These are phyloP conservation scores for Aureobasidium sp. DNA, from an alignment of 2,329 filamentous ascomycete species.

Conservation along the genomic window DNA sequence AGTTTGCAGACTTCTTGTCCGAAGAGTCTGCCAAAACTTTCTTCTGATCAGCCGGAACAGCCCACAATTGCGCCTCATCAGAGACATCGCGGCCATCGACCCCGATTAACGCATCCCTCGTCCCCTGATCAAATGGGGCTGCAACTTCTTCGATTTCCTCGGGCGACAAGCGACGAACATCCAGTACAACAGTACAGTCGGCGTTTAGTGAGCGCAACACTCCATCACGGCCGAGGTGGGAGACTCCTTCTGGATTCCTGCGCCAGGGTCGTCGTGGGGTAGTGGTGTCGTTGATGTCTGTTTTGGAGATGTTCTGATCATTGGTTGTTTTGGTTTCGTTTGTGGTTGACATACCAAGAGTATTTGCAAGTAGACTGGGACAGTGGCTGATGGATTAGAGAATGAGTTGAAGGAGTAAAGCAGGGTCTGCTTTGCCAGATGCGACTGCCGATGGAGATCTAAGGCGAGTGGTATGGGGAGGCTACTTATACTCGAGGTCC, in stretches of 20 bases:
- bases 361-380: too few species aligned
- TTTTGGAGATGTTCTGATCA: too few species aligned
- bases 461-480: too few species aligned
- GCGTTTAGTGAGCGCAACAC: constrained; percentile 1
- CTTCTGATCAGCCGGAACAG: background rate
- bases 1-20: background rate
- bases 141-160: background rate
- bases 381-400: too few species aligned
- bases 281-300: too few species aligned
- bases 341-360: too few species aligned
- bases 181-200: background rate
- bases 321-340: too few species aligned
- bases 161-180: background rate
- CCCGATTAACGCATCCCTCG: background rate
- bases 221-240: background rate
- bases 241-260: background rate
- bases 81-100: background rate
- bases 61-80: background rate
- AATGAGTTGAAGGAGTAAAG: too few species aligned
- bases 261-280: background rate
- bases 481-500: too few species aligned
- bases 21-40: too few species aligned
- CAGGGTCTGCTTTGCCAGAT: too few species aligned
- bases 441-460: too few species aligned
- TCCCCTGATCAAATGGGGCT: background rate